Base-by-base conservation (phyloP, 768 basidiomycete genomes). In the Suillus decipiens region DNA sequence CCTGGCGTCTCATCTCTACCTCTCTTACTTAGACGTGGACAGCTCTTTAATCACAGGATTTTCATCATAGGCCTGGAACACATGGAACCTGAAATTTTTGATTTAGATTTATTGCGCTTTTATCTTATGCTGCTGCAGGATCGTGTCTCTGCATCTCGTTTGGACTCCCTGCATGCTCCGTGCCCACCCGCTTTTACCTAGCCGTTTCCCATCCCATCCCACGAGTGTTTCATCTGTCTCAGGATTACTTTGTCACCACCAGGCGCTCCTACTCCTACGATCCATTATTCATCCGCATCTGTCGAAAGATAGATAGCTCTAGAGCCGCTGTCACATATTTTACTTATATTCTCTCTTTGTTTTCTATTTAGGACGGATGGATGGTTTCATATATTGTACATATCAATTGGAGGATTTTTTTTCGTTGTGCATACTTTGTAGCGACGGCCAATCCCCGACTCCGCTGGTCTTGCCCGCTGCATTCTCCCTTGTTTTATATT, bases 281-380 rank as follows among this genome's bases (percentile, higher is more conserved):
- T 22, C 34, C 53, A n/a, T 39, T 28, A 28, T 28, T 28, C 28
- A 39, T 15, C 54, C n/a, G 24, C 24, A 31, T 36, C n/a, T 36
- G 34, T 12, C 34, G 14, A 22, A 22, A 15, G 36, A 24, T 8
- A 24, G 55, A 28, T 39, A 56, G 56, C 37, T 41, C 39, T 55
- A 55, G 22, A 55, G 54, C 54, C 22, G 36, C 54, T 57, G 55
- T 57, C 56, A 42, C 39, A 57, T 39, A 57, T 12, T 17, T 33
- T 36, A 55, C 22, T 37, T 6, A 0, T 34, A 8, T 8, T 28
- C 17, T 0, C 33, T 51, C 19, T 19, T 50, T 48, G 7, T 48
- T 48, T 24, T 24, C 28, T 50, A 17, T 28, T 28, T 50, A 28
- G 28, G 28, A 47, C 5, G 12, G n/a, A 22, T 1, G 45, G 45